Conservation (phyloP, 1,284 basidiomycete species). For the Ustilago vetiveriae region DNA sequence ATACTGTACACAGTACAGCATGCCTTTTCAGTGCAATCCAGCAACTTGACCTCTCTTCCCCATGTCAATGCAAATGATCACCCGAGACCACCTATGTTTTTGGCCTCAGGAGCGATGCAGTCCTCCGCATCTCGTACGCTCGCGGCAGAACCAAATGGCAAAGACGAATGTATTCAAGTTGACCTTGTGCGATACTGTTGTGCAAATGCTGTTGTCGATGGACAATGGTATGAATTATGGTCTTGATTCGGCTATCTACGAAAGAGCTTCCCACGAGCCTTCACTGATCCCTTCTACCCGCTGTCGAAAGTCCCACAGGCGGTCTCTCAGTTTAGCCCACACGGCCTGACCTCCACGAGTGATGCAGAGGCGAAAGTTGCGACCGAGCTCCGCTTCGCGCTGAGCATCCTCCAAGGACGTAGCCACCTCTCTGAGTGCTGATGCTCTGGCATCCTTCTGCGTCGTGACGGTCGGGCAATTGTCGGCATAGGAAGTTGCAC, state of each 20-base stretch:
- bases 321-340: conserved; percentile 60
- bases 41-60: not conserved
- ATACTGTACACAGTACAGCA: too few relatives aligned
- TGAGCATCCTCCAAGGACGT: not conserved
- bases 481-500: not conserved
- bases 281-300: conserved; percentile 43
- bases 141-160: too few relatives aligned
- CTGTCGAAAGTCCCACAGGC: conserved; percentile 58
- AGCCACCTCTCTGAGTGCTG: not conserved
- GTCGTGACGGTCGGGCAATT: not conserved
- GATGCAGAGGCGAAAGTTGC: conserved; percentile 36
- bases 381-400: conserved; percentile 4
- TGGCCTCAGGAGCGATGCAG: too few relatives aligned
- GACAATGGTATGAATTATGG: too few relatives aligned
- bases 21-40: too few relatives aligned
- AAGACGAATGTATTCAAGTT: too few relatives aligned
- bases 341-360: conserved; percentile 52
- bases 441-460: not conserved
- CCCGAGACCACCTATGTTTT: too few relatives aligned
- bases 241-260: conserved; percentile 12
- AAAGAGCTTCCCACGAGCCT: conserved; percentile 42
- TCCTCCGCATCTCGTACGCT: too few relatives aligned
- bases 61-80: too few relatives aligned
- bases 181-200: too few relatives aligned
- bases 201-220: too few relatives aligned